These are phyloP conservation scores for Clitoria ternatea DNA, from an alignment of 306 rosid species.

Conservation along the genomic window DNA sequence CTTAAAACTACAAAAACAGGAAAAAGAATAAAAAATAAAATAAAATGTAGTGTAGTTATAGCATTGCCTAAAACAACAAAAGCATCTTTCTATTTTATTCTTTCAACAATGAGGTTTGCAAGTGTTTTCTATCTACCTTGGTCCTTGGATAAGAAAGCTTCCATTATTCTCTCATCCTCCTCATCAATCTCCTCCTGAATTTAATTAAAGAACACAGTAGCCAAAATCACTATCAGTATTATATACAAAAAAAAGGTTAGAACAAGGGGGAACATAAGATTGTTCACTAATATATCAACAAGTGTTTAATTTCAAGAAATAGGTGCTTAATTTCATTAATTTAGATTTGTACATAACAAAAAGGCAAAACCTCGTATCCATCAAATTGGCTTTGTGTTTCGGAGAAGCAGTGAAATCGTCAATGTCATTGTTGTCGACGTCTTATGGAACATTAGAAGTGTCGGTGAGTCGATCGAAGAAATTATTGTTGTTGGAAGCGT, in stretches of 20 bases:
- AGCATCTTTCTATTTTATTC: constrained; percentile 63
- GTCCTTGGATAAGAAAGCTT: constrained; percentile 52
- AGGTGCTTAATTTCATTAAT: too few relatives aligned
- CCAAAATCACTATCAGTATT: background rate
- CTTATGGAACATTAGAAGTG: constrained; percentile 19
- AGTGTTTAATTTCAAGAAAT: too few relatives aligned
- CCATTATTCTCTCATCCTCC: constrained; percentile 66
- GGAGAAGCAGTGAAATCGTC: constrained; percentile 56
- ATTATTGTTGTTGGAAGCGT: constrained; percentile 11
- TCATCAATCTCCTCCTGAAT: constrained; percentile 55
- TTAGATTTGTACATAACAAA: background rate
- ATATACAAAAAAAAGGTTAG: too few relatives aligned
- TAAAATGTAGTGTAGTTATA: background rate
- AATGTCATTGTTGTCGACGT: constrained; percentile 30
- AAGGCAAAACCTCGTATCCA: constrained; percentile 48
- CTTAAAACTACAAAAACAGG: background rate
- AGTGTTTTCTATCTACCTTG: constrained; percentile 50
- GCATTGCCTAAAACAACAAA: constrained; percentile 52
- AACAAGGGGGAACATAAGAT: too few relatives aligned
- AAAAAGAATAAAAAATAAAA: background rate
- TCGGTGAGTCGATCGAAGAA: constrained; percentile 33
- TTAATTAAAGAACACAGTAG: background rate
- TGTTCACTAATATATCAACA: background rate
- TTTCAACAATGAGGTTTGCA: constrained; percentile 61
- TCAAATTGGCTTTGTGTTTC: constrained; percentile 52